Percentiles rank a stretch among this genome's conserved stretches.
These are phyloP conservation scores for Eustoma russellianum DNA, from an alignment of 257 asterid species.

Conservation along the genomic window DNA sequence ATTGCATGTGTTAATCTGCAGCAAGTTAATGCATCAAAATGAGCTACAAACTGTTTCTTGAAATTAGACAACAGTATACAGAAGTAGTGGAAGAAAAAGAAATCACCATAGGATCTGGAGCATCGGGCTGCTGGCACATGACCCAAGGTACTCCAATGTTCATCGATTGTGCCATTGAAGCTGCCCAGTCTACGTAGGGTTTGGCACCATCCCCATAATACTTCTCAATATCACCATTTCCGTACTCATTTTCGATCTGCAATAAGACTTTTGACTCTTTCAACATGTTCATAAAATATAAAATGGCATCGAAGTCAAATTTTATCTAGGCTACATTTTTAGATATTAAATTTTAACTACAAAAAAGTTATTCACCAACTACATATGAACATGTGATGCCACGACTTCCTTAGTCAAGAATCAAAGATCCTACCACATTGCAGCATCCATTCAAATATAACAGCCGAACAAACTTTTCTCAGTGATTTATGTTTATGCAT, in stretches of 20 bases:
- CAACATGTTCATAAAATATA: background rate
- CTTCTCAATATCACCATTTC: conserved; percentile 38
- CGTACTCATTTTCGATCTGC: conserved; percentile 94
- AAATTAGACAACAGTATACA: no score
- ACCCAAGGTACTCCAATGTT: conserved; percentile 91
- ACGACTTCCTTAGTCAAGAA: no score
- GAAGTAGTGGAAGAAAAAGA: background rate
- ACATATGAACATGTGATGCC: no score
- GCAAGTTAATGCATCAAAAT: background rate
- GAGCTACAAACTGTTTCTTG: no score
- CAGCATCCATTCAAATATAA: no score
- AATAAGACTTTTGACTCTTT: background rate
- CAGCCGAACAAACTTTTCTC: no score
- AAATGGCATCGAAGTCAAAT: background rate
- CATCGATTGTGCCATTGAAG: conserved; percentile 66
- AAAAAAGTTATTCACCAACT: no score
- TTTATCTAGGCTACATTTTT: background rate
- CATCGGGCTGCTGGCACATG: conserved; percentile 91
- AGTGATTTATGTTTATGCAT: no score
- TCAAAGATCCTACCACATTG: no score
- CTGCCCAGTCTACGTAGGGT: conserved; percentile 82
- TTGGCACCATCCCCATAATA: conserved; percentile 53
- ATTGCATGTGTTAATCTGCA: conserved; percentile 87
- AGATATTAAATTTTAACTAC: no score
- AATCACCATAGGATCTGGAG: conserved; percentile 78